Conservation (phyloP, 768 basidiomycete genomes). For the Amanita subjunquillea region DNA sequence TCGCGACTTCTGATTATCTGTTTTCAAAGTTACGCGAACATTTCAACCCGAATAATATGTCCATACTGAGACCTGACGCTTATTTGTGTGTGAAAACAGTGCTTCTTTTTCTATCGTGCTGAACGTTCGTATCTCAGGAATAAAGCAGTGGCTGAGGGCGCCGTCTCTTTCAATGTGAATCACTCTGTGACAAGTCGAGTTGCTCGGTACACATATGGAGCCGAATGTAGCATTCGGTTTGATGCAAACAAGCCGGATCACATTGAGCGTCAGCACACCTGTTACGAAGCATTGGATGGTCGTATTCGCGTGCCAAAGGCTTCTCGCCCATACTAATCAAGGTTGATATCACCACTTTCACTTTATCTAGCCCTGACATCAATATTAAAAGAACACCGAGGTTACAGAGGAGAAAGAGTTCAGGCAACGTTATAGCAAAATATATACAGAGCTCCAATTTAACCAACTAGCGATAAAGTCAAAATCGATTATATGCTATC, state of each 20-base stretch:
- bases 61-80: slow-evolving; percentile 30
- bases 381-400: slow-evolving; percentile 10
- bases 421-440: slow-evolving; percentile 4
- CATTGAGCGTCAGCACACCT: neutral
- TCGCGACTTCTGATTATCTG: slow-evolving; percentile 40
- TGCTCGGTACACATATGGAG: slow-evolving; percentile 11
- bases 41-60: slow-evolving; percentile 23
- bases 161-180: slow-evolving; percentile 14
- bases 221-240: slow-evolving; percentile 1
- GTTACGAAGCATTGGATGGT: slow-evolving; percentile 1
- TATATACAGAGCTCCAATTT: slow-evolving; percentile 5
- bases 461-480: slow-evolving; percentile 5
- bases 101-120: neutral
- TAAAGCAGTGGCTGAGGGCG: slow-evolving; percentile 17
- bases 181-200: slow-evolving; percentile 10
- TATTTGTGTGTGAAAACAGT: slow-evolving; percentile 27
- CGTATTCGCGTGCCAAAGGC: slow-evolving; percentile 12
- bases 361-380: no score
- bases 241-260: slow-evolving; percentile 7
- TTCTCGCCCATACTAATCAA: slow-evolving; percentile 9
- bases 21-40: slow-evolving; percentile 27
- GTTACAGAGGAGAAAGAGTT: slow-evolving; percentile 17
- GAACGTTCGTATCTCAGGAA: slow-evolving; percentile 13
- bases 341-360: neutral
- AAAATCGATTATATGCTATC: slow-evolving; percentile 10